phyloP scores from a whole-genome alignment of 306 rosid species.

The Ochetophila trinervis region DNA sequence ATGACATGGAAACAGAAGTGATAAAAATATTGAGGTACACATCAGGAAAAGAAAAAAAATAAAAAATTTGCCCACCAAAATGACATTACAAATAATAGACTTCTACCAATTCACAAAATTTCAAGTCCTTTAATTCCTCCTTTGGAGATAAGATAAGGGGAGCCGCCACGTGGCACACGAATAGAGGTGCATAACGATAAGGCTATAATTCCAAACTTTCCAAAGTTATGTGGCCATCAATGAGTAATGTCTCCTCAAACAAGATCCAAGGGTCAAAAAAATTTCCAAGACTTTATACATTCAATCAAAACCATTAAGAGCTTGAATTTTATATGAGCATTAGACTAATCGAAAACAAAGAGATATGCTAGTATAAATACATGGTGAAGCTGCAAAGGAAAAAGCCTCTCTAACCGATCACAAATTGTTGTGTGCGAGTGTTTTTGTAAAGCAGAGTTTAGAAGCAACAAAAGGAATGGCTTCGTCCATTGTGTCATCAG shows the following conservation, averaged over 20 bases:
- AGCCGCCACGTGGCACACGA: slow-evolving; percentile 24
- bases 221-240: slow-evolving; percentile 26
- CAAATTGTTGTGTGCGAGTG: neutral
- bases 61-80: neutral
- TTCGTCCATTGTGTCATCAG: slow-evolving; percentile 53
- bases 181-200: slow-evolving; percentile 19
- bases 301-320: slow-evolving; percentile 6
- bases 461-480: slow-evolving; percentile 48
- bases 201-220: neutral
- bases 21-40: slow-evolving; percentile 12
- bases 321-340: no score
- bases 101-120: neutral
- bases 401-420: slow-evolving; percentile 13
- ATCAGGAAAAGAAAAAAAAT: no score
- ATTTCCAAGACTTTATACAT: neutral
- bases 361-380: neutral
- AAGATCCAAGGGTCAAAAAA: neutral
- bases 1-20: no score
- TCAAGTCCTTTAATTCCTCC: neutral
- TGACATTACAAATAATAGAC: neutral
- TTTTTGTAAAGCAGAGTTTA: neutral
- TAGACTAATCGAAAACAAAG: neutral
- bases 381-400: neutral
- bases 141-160: slow-evolving; percentile 24
- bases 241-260: slow-evolving; percentile 1